Evolutionary conservation across 805 yeast species (phyloP).

Genomic region (Starmerella bombicola): DNA sequence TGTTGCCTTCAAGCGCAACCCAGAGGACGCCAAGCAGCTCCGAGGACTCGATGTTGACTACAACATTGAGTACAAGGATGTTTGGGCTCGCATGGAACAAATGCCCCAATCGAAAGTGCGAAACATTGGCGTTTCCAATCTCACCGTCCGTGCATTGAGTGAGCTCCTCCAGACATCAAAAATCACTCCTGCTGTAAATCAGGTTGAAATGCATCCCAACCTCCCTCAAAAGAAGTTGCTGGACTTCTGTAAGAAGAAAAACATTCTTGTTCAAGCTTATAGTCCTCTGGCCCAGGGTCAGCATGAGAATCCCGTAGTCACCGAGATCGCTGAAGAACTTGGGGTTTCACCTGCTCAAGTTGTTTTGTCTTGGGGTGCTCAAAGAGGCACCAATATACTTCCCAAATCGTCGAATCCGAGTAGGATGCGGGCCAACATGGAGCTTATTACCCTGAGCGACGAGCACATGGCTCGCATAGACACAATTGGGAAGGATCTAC

Average conservation of each 20-base stretch:
- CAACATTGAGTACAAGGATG: slow-evolving; percentile 7
- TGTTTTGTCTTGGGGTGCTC: slow-evolving; percentile 17
- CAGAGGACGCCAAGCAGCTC: slow-evolving; percentile 11
- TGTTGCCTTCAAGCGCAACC: slow-evolving; percentile 24
- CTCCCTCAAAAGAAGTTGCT: slow-evolving; percentile 51
- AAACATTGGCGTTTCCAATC: slow-evolving; percentile 65
- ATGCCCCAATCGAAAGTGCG: slow-evolving; percentile 40
- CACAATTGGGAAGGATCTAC: slow-evolving; percentile 7
- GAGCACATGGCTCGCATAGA: slow-evolving; percentile 31
- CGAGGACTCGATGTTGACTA: slow-evolving; percentile 11
- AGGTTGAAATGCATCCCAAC: slow-evolving; percentile 61
- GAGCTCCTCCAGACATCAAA: slow-evolving; percentile 37
- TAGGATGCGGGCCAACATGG: slow-evolving; percentile 38
- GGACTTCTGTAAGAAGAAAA: slow-evolving; percentile 33
- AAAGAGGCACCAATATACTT: slow-evolving; percentile 43
- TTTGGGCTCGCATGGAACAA: slow-evolving; percentile 54
- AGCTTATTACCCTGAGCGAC: slow-evolving; percentile 30
- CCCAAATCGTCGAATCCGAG: slow-evolving; percentile 57
- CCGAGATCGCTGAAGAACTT: slow-evolving; percentile 47
- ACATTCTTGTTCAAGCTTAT: slow-evolving; percentile 16
- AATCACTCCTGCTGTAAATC: slow-evolving; percentile 53
- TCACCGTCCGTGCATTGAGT: slow-evolving; percentile 39
- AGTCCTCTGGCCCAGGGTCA: slow-evolving; percentile 32
- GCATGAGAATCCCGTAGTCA: slow-evolving; percentile 33
- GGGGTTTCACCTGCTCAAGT: slow-evolving; percentile 33